Evolutionary conservation across 306 rosid species (phyloP), one percentile per base, ranked within the genome.

Genomic region (Dryas drummondii): DNA sequence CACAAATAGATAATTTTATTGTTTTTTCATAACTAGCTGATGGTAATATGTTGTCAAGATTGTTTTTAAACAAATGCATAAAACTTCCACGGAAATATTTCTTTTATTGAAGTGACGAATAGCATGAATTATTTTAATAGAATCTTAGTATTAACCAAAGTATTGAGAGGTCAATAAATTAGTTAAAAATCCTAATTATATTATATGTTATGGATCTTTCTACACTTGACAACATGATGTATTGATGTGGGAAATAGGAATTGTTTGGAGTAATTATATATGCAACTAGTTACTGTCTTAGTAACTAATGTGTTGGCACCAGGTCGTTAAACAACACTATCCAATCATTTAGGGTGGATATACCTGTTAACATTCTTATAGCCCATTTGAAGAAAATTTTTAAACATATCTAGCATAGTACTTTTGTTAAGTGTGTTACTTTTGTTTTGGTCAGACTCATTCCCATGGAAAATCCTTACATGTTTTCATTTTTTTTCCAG

Each of bases 401-500:
- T 19, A 19, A 19, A 19, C 22, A 19, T 32, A 37, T 60, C 0
- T 9, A 27, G 37, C 66, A 57, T 57, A 22, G 6, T 41, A 32
- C 14, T 60, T 11, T 7, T 32, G 6, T 2, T 59, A 26, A 26
- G n/a, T 5, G 7, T 26, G 1, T 9, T 19, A 26, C 64, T 58
- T 58, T 12, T 59, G 65, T 59, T 59, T 59, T 27, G 6, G 42
- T 59, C 65, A 27, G 37, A 59, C 8, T 59, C 42, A 58, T 27
- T 26, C 2, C 37, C 37, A 27, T 27, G 37, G 37, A 58, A 58
- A 8, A 10, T 58, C 64, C 14, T 11, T 7, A 9, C 8, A 10
- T 26, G 15, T 44, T 44, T 4, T 44, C 1, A 44, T 52, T 4
- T 4, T 68, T 61, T 51, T 68, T 80, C 51, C 90, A 94, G 98